A percentile compares a stretch with the other conserved stretches of the same genome.
Evolutionary conservation across 768 basidiomycete genomes (phyloP).

Genomic region (Tremella fuciformis): DNA sequence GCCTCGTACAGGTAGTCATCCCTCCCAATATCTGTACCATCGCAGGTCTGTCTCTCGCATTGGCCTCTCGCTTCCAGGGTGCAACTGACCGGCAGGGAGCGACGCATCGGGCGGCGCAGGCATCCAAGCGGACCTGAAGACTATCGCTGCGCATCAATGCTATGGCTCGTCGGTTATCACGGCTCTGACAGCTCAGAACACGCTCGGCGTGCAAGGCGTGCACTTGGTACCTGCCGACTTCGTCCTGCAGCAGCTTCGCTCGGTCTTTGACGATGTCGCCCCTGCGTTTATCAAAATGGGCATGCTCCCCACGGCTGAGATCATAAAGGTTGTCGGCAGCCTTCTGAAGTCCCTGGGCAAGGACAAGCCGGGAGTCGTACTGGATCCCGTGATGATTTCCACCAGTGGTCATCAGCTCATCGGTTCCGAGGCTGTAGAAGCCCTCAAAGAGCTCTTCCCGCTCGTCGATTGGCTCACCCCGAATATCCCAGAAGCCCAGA

Average conservation of each 20-base stretch:
- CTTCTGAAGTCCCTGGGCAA: constrained; percentile 55
- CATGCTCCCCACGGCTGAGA: constrained; percentile 71
- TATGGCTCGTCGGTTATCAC: constrained; percentile 81
- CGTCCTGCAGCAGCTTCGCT: constrained; percentile 68
- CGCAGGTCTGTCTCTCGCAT: constrained; percentile 31
- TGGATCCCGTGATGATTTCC: constrained; percentile 88
- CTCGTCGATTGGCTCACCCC: constrained; percentile 73
- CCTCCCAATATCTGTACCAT: constrained; percentile 48
- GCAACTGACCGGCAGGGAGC: constrained; percentile 56
- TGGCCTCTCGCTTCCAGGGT: neutral
- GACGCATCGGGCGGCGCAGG: constrained; percentile 85
- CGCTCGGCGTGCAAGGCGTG: constrained; percentile 72
- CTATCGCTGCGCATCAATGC: constrained; percentile 71
- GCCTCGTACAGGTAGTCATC: too few relatives aligned
- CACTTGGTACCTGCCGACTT: constrained; percentile 68
- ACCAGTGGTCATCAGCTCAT: constrained; percentile 82
- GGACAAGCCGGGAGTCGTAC: constrained; percentile 60
- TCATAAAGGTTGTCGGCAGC: constrained; percentile 58
- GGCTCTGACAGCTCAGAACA: constrained; percentile 86
- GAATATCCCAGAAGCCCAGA: constrained; percentile 75
- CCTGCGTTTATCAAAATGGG: constrained; percentile 79
- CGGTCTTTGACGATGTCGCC: constrained; percentile 69
- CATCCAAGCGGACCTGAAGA: constrained; percentile 88
- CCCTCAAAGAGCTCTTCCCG: constrained; percentile 69
- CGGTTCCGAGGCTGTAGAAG: constrained; percentile 62